These are phyloP conservation scores for Trichocladium uniseriatum DNA, from an alignment of 495 filamentous ascomycete genomes.

Conservation along the genomic window DNA sequence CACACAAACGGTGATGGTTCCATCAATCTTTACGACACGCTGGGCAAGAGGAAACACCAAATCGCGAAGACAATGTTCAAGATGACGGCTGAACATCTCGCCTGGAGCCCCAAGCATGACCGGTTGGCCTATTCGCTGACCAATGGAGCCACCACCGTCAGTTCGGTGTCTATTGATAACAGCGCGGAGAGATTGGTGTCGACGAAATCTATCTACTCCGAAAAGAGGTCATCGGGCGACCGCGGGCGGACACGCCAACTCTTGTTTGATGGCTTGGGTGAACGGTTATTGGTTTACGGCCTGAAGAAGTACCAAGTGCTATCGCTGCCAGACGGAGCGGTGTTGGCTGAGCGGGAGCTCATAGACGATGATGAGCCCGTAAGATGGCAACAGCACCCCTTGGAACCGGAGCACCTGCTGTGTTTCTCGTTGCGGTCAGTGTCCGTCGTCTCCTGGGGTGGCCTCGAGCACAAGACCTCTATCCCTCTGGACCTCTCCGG, in stretches of 20 bases:
- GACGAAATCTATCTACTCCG: not conserved
- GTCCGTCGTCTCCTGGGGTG: not conserved
- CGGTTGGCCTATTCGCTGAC: not conserved
- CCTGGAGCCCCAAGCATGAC: not conserved
- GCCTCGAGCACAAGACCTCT: not conserved
- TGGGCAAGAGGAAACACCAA: not conserved
- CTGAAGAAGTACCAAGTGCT: not conserved
- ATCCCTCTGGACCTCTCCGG: not conserved
- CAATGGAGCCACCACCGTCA: not conserved
- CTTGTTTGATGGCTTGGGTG: not conserved
- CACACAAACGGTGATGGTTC: not conserved
- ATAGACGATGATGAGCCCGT: not conserved
- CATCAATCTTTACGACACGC: not conserved
- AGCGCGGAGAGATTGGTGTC: not conserved
- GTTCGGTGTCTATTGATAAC: not conserved
- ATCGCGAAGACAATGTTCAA: not conserved
- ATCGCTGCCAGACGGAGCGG: not conserved
- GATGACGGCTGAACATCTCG: not conserved
- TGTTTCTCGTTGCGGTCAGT: not conserved
- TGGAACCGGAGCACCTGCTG: not conserved
- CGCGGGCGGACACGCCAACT: not conserved
- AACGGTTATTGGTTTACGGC: not conserved
- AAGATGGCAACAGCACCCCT: not conserved
- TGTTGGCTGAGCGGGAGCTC: not conserved
- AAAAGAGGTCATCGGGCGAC: not conserved